A percentile compares a stretch with the other conserved stretches of the same genome.
Conservation (phyloP, 106 monocot genomes). For the Platanthera guangdongensis region DNA sequence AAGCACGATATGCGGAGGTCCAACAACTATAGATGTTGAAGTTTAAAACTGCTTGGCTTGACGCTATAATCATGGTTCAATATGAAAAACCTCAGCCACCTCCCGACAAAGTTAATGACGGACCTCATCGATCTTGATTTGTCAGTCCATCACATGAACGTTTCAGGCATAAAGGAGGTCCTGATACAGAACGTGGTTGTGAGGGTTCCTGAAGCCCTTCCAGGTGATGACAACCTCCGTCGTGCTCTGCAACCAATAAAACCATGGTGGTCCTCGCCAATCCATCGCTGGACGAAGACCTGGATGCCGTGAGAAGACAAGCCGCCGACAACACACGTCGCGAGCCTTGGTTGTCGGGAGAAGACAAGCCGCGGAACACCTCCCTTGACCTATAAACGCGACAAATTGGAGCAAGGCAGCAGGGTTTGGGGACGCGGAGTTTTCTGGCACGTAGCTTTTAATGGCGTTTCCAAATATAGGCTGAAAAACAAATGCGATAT, state of each 20-base stretch:
- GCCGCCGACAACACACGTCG: too few species aligned
- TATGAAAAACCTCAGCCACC: slow-evolving; percentile 20
- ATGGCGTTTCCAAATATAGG: too few species aligned
- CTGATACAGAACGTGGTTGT: slow-evolving; percentile 17
- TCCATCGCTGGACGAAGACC: too few species aligned
- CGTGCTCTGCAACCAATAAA: neutral
- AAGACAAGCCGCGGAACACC: too few species aligned
- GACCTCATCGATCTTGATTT: slow-evolving; percentile 26
- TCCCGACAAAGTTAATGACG: slow-evolving; percentile 33
- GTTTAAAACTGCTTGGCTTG: neutral
- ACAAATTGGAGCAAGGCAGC: too few species aligned
- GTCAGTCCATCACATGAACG: slow-evolving; percentile 30
- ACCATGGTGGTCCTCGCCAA: too few species aligned
- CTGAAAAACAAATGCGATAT: too few species aligned
- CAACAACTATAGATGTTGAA: slow-evolving; percentile 3
- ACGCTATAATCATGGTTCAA: slow-evolving; percentile 26
- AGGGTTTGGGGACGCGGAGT: too few species aligned
- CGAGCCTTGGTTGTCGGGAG: too few species aligned
- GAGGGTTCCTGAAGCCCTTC: slow-evolving; percentile 4
- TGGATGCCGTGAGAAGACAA: too few species aligned
- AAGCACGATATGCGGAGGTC: neutral
- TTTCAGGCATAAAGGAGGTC: slow-evolving; percentile 15
- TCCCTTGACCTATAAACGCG: too few species aligned
- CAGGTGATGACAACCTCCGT: slow-evolving; percentile 1
- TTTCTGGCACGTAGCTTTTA: too few species aligned